Percentiles rank a stretch among this genome's conserved stretches.
These are phyloP conservation scores for Aspergillus glaucus DNA, from an alignment of 2,329 filamentous ascomycete species.

Conservation along the genomic window DNA sequence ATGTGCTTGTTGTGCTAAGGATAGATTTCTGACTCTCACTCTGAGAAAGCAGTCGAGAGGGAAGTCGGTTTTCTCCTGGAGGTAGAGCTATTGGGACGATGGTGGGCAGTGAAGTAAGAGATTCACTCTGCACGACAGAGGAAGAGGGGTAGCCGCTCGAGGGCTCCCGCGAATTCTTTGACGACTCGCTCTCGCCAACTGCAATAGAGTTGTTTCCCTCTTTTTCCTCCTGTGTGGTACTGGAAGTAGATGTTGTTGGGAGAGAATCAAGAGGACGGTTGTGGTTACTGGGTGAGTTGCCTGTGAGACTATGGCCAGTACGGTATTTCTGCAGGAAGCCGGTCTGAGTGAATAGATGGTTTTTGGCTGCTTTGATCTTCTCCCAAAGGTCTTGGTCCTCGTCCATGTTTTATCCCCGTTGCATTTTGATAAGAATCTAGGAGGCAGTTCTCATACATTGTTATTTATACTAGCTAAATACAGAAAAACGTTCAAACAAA, in stretches of 20 bases:
- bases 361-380: slow-evolving; percentile 2
- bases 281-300: neutral
- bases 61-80: neutral
- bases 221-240: neutral
- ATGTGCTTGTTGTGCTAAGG: neutral
- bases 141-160: neutral
- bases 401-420: neutral
- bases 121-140: neutral
- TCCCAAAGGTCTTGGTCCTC: slow-evolving; percentile 3
- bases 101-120: neutral
- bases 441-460: too few relatives aligned
- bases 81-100: neutral
- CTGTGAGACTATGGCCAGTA: neutral
- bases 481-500: neutral
- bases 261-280: neutral
- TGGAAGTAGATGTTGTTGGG: neutral
- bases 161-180: neutral
- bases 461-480: too few relatives aligned
- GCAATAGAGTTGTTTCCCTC: neutral
- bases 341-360: neutral
- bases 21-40: neutral
- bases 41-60: neutral
- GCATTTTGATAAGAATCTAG: neutral
- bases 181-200: neutral
- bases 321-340: neutral